These are phyloP conservation scores for Zygosaccharomyces pseudobailii DNA, from an alignment of 1,139 yeast species.

Conservation along the genomic window DNA sequence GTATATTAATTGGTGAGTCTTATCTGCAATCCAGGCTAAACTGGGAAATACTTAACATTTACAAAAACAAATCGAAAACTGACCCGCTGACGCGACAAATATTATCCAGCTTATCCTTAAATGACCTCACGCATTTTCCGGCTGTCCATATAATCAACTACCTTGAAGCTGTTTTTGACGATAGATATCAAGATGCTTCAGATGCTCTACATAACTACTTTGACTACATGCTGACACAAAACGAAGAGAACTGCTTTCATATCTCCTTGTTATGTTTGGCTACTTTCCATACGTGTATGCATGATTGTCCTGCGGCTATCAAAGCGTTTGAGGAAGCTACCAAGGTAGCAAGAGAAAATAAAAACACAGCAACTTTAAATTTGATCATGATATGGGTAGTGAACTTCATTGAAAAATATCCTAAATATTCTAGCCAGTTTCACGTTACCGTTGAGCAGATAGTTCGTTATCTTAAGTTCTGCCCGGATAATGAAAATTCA, in stretches of 20 bases:
- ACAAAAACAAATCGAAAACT: slow-evolving; percentile 2
- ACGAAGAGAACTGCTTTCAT: slow-evolving; percentile 40
- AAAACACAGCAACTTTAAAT: slow-evolving; percentile 68
- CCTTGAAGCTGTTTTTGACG: slow-evolving; percentile 54
- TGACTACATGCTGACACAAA: slow-evolving; percentile 71
- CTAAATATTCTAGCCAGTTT: slow-evolving; percentile 47
- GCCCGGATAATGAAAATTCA: slow-evolving; percentile 21
- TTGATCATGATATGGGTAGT: slow-evolving; percentile 78
- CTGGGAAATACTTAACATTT: slow-evolving; percentile 14
- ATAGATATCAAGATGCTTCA: slow-evolving; percentile 71
- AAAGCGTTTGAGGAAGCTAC: slow-evolving; percentile 85
- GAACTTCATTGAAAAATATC: slow-evolving; percentile 63
- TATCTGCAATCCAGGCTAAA: slow-evolving; percentile 21
- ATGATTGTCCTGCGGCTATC: slow-evolving; percentile 69
- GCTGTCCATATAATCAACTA: slow-evolving; percentile 62
- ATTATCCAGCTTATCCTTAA: slow-evolving; percentile 46
- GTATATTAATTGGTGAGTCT: slow-evolving; percentile 14
- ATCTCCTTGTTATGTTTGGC: slow-evolving; percentile 80
- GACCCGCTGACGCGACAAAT: slow-evolving; percentile 23
- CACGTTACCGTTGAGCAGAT: slow-evolving; percentile 51
- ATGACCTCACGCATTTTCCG: slow-evolving; percentile 54
- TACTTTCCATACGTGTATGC: slow-evolving; percentile 69
- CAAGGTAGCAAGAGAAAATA: slow-evolving; percentile 80
- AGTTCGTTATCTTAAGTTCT: slow-evolving; percentile 50
- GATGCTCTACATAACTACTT: slow-evolving; percentile 73